These are phyloP conservation scores for Jasminum sambac DNA, from an alignment of 257 asterid species.

Conservation along the genomic window DNA sequence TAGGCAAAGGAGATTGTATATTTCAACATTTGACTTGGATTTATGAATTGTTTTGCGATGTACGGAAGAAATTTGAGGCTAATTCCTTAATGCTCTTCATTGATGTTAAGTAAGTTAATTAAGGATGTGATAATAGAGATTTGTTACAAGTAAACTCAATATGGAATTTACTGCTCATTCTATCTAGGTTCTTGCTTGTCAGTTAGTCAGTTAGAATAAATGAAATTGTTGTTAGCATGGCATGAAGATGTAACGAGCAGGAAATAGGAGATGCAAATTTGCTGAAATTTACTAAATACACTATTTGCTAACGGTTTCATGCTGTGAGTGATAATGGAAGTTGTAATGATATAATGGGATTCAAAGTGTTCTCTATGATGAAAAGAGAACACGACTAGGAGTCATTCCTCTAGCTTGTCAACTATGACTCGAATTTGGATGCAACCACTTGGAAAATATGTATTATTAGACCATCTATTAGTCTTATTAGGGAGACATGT, in stretches of 20 bases:
- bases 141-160: not conserved
- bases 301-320: not conserved
- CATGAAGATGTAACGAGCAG: not conserved
- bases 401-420: not conserved
- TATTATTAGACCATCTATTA: constrained; percentile 1
- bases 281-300: not conserved
- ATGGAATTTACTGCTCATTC: too few species aligned
- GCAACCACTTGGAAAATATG: not conserved
- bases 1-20: not conserved
- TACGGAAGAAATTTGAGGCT: constrained; percentile 9
- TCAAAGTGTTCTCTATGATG: not conserved
- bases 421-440: not conserved
- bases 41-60: not conserved
- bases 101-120: not conserved
- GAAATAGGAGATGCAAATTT: not conserved
- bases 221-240: not conserved
- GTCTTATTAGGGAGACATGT: not conserved
- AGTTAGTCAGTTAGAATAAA: too few species aligned
- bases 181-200: not conserved
- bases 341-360: not conserved
- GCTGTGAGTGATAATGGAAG: not conserved
- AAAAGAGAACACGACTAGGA: not conserved
- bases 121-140: not conserved
- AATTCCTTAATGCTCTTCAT: not conserved
- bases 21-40: not conserved